Evolutionary conservation across 768 basidiomycete genomes (phyloP), one percentile per base, ranked within the genome.

Genomic region (Gloeostereum incarnatum): DNA sequence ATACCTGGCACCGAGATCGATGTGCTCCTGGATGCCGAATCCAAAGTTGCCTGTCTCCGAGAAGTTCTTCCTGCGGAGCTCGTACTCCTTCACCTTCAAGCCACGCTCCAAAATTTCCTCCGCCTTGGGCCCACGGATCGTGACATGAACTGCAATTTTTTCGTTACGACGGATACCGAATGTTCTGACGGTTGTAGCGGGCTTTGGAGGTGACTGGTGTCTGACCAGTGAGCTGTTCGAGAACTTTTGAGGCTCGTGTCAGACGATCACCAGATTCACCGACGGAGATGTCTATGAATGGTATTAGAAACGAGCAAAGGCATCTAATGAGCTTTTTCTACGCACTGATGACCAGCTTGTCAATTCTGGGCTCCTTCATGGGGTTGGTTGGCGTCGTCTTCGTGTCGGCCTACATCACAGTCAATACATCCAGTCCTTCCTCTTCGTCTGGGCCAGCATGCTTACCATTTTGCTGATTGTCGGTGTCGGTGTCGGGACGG

Each of bases 111-210:
- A 73, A 60, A 98, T 97, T 65, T 99, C 94, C 77, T 98, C 94
- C 25, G 94, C 94, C 69, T 99, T 99, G 50, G 94, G 94, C 20
- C 94, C 94, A 52, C 94, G 89, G 69, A 99, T 96, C 60, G 94
- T 99, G 55, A 93, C 91, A 66, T 93, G 91, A 49, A 89, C 88
- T 35, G 94, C 94, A 60, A 98, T 99, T 78, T 99, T 99, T 71
- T 99, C 94, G 74, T 99, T 99, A 70, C 96, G 88, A 62, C 96
- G 87, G 75, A 99, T 99, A 57, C 89, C 86, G 71, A 99, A 99
- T 35, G 87, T 86, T 52, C 94, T 92, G 65, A 98, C 91, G 58
- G 96, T n/a, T 98, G 84, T 94, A 98, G 51, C 96, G 89, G 46
- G 94, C 96, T 77, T 98, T 99, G 61, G 93, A 97, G 51, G 93